Percentiles rank a stretch among this genome's conserved stretches.
Conservation (phyloP, 306 rosid genomes). For the Carpinus viminea region DNA sequence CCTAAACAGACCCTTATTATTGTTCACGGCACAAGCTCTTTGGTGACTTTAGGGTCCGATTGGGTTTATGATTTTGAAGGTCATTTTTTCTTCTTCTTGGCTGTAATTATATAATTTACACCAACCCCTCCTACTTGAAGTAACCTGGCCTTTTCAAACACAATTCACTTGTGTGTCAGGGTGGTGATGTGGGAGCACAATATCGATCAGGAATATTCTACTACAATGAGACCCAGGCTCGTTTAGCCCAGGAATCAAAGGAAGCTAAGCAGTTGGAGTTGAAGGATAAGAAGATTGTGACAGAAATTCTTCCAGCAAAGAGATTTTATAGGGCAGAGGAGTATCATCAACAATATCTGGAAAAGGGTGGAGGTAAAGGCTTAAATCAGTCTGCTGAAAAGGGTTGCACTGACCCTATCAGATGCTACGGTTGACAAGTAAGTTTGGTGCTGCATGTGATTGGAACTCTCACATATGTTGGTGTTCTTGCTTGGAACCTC, state of each 20-base stretch:
- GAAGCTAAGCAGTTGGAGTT: conserved; percentile 66
- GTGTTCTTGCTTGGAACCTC: neutral
- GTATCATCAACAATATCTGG: conserved; percentile 91
- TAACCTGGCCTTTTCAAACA: neutral
- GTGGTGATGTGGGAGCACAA: conserved; percentile 73
- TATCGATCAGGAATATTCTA: conserved; percentile 86
- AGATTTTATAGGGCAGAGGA: conserved; percentile 88
- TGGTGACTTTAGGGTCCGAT: no score
- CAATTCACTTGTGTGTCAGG: conserved; percentile 36
- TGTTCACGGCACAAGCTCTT: no score
- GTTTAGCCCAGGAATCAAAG: conserved; percentile 70
- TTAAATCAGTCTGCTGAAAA: conserved; percentile 62
- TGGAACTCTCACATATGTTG: neutral
- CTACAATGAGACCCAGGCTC: conserved; percentile 64
- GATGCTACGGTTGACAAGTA: conserved; percentile 72
- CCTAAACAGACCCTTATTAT: no score
- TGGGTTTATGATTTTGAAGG: neutral
- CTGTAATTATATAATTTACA: neutral
- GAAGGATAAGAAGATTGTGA: conserved; percentile 50
- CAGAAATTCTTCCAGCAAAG: conserved; percentile 84
- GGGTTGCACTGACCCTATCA: conserved; percentile 81
- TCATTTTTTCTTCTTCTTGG: neutral
- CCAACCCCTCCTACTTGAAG: neutral
- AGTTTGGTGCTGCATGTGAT: neutral
- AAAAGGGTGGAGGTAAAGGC: conserved; percentile 74